Base-by-base conservation (phyloP, 2,329 filamentous ascomycete genomes). In the Fusarium sp. region DNA sequence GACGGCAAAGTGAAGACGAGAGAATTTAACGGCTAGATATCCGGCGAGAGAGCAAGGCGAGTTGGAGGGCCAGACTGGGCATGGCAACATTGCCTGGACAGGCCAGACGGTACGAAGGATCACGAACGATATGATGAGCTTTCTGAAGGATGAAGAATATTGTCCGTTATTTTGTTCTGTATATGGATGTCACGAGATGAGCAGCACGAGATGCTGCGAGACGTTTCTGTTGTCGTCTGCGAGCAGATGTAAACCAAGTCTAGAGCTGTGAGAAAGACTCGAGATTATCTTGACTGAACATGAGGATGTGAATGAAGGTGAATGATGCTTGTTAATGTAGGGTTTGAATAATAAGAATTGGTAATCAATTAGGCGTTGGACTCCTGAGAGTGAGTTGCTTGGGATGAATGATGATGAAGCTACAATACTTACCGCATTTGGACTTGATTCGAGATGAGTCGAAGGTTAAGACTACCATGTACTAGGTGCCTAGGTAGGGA, bases 391-490 rank as follows among this genome's bases (percentile, higher is more conserved):
- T 19, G 19, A 19, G 19, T 19, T 19, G 19, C 19, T 19, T 3
- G 19, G 19, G 19, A 19, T 19, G 19, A 19, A 32, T 36, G 41
- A 49, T 32, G 26, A 38, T 46, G 31, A 15, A 26, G 45, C 55
- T 49, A 60, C 28, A 41, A 60, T 28, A 41, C 48, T 59, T 69
- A 38, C 66, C 61, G 42, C 39, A 58, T 67, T 60, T 51, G 66
- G 56, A 46, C 41, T 49, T 34, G 49, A 65, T 40, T 49, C 52
- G 47, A 41, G 36, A 69, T 69, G 67, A 69, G 67, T 69, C 66
- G 64, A 69, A 67, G 28, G 44, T 11, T 43, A 19, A 19, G 19
- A 26, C 29, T n/a, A n/a, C n/a, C n/a, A n/a, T n/a, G n/a, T n/a
- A n/a, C n/a, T n/a, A n/a, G n/a, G n/a, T n/a, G n/a, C n/a, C n/a